Conservation (phyloP, 2,329 filamentous ascomycete genomes). For the Aspergillus persii region DNA sequence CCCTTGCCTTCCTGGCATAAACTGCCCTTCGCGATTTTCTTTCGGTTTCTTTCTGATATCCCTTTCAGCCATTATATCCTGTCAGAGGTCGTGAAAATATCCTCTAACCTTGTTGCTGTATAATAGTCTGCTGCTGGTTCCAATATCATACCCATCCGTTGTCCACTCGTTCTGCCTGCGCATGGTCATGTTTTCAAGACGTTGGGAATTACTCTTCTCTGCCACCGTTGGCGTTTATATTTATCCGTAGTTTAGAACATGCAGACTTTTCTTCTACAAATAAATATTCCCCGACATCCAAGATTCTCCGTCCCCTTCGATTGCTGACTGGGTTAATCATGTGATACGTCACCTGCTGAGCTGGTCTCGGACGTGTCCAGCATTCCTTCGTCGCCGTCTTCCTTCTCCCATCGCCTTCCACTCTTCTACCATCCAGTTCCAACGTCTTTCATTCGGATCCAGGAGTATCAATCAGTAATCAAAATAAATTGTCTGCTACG, state of each 20-base stretch:
- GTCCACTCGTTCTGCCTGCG: neutral
- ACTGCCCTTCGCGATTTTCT: neutral
- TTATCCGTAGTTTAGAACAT: neutral
- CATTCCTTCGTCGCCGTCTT: neutral
- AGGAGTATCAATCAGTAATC: too few relatives aligned
- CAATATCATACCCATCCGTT: neutral
- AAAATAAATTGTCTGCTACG: neutral
- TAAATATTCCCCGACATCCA: neutral
- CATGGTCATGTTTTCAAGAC: neutral
- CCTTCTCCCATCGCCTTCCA: neutral
- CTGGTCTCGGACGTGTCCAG: neutral
- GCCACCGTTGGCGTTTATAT: neutral
- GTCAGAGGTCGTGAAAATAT: neutral
- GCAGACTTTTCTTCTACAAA: neutral
- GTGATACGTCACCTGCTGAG: neutral
- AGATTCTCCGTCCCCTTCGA: neutral
- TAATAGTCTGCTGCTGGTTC: neutral
- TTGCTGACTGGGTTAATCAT: neutral
- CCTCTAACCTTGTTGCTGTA: neutral
- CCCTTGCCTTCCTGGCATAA: slow-evolving; percentile 16
- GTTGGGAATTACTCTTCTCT: neutral
- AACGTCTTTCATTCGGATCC: too few relatives aligned
- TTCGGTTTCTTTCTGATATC: neutral
- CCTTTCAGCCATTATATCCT: neutral
- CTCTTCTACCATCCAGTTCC: too few relatives aligned